phyloP scores from a whole-genome alignment of 352 stramenopile species.

The Globisporangium ultimum region DNA sequence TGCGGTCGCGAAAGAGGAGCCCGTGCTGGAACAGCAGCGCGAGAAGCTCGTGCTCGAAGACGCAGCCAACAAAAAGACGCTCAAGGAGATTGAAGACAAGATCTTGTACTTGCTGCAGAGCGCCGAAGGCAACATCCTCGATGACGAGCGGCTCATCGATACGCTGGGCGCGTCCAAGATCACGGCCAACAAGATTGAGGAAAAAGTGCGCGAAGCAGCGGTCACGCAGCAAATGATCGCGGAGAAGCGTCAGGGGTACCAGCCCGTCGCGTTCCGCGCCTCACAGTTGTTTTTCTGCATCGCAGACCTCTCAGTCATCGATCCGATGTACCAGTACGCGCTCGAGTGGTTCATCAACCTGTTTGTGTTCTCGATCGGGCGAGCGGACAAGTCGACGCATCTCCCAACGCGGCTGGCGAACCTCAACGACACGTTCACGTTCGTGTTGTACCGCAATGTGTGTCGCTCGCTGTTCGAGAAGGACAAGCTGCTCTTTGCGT shows the following conservation, averaged over 20 bases:
- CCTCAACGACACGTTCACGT: slow-evolving; percentile 95
- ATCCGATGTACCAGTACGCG: slow-evolving; percentile 97
- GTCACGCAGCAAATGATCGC: slow-evolving; percentile 92
- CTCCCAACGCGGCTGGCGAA: slow-evolving; percentile 83
- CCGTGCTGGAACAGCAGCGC: slow-evolving; percentile 89
- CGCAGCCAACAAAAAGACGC: slow-evolving; percentile 91
- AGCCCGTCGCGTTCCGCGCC: slow-evolving; percentile 87
- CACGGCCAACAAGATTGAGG: slow-evolving; percentile 93
- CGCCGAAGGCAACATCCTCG: slow-evolving; percentile 93
- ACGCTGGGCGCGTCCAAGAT: slow-evolving; percentile 92
- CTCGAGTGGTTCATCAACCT: slow-evolving; percentile 96
- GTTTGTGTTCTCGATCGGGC: slow-evolving; percentile 90
- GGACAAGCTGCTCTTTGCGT: slow-evolving; percentile 95
- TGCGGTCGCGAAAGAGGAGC: slow-evolving; percentile 92
- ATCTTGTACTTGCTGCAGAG: slow-evolving; percentile 93
- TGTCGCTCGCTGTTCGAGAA: slow-evolving; percentile 96
- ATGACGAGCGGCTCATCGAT: slow-evolving; percentile 94
- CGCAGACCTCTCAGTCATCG: slow-evolving; percentile 88
- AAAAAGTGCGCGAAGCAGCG: slow-evolving; percentile 91
- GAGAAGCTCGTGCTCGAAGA: slow-evolving; percentile 94
- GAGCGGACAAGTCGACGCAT: slow-evolving; percentile 69
- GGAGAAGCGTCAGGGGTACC: slow-evolving; percentile 89
- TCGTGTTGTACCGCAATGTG: slow-evolving; percentile 94
- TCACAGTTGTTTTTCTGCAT: slow-evolving; percentile 96
- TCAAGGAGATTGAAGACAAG: slow-evolving; percentile 97